Conservation (phyloP, 2,329 filamentous ascomycete genomes). For the Trematosphaeria pertusa region DNA sequence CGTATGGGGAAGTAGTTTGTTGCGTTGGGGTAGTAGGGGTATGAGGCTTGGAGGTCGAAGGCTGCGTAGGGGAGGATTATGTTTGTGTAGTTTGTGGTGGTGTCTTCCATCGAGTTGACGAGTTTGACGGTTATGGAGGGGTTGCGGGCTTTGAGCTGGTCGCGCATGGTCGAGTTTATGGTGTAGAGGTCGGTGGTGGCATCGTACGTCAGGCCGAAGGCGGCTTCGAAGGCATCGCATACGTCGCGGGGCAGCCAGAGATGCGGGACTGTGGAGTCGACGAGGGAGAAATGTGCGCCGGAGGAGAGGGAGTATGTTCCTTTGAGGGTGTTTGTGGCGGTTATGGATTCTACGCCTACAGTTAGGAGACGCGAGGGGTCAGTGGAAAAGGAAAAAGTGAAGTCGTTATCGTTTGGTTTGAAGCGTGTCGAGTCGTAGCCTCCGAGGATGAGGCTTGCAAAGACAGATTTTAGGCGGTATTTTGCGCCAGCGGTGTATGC, state of each 20-base stretch:
- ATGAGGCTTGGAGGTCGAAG: slow-evolving; percentile 56
- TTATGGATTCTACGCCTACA: slow-evolving; percentile 42
- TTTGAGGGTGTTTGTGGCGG: slow-evolving; percentile 37
- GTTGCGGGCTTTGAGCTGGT: slow-evolving; percentile 29
- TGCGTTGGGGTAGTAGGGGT: slow-evolving; percentile 65
- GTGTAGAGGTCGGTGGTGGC: slow-evolving; percentile 37
- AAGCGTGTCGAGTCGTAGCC: slow-evolving; percentile 52
- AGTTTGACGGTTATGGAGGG: slow-evolving; percentile 49
- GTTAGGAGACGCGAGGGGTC: slow-evolving; percentile 41
- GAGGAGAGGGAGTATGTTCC: slow-evolving; percentile 45
- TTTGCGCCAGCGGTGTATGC: slow-evolving; percentile 46
- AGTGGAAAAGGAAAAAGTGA: slow-evolving; percentile 42
- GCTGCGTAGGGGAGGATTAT: slow-evolving; percentile 57
- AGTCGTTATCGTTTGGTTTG: slow-evolving; percentile 32
- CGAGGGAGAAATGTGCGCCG: slow-evolving; percentile 40
- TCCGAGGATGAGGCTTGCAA: slow-evolving; percentile 48
- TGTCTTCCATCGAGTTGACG: slow-evolving; percentile 36
- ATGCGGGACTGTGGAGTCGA: slow-evolving; percentile 51
- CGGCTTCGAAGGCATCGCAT: slow-evolving; percentile 48
- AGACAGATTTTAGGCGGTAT: slow-evolving; percentile 41
- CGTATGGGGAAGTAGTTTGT: slow-evolving; percentile 73
- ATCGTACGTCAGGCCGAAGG: slow-evolving; percentile 47
- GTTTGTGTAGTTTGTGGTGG: slow-evolving; percentile 46
- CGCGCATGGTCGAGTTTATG: slow-evolving; percentile 25
- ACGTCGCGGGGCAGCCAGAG: slow-evolving; percentile 51